Evolutionary conservation across 2,329 filamentous ascomycete genomes (phyloP), one percentile per base, ranked within the genome.

Genomic region (Tolypocladium paradoxum): DNA sequence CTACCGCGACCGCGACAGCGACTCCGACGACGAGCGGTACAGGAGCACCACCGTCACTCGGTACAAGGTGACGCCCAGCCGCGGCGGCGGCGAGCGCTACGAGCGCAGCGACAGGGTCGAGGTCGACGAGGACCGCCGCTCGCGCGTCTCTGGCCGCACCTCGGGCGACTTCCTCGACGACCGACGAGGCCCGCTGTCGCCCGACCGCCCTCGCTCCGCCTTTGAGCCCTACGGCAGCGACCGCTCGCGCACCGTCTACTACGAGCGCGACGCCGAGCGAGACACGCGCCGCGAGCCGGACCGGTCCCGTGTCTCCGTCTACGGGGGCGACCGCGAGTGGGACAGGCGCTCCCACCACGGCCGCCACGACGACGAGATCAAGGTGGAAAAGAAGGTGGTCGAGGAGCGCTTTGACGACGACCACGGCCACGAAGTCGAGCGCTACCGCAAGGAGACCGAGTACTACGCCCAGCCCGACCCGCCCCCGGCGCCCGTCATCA

Each of bases 371-470:
- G 74, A 75, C 50, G 79, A 83, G 27, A 59, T 82, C 36, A 74
- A 76, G 52, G 66, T 82, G 56, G 78, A 83, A 59, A 77, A 76
- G 59, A 76, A 76, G 51, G 70, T 47, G 18, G 43, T 71, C 18
- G 70, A 80, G 52, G 76, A 80, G 57, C 73, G 72, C 48, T 67
- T 72, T 31, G 75, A 77, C 46, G 75, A 77, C 27, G 60, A 65
- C 20, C 64, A 64, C 24, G 72, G 72, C 46, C 72, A 71, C 53
- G 77, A 83, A 20, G 61, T 83, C 43, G 81, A 84, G 63, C 75
- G 74, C 62, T 82, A 81, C 61, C 77, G 77, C 61, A 78, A 77
- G 64, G 81, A 85, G 63, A 81, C 79, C 2, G 82, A 85, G 58
- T 84, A 83, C 64, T 85, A 78, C 60, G 70, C 76, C 46, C 75